Conservation (phyloP, 2,329 filamentous ascomycete genomes). For the Huntiella moniliformis region DNA sequence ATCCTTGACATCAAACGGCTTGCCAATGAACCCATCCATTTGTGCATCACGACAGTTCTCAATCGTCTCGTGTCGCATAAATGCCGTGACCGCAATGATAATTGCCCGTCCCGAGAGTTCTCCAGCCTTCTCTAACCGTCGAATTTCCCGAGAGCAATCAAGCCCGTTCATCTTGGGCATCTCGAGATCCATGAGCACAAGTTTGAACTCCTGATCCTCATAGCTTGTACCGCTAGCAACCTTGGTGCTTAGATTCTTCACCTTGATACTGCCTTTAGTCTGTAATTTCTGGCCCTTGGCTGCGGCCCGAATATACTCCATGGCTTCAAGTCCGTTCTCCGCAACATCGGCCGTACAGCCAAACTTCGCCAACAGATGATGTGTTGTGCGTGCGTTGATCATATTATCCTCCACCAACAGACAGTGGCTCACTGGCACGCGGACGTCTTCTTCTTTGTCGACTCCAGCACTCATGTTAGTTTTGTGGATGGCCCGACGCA, state of each 20-base stretch:
- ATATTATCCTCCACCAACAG: conserved; percentile 50
- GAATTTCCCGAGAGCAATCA: conserved; percentile 50
- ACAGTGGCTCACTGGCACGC: conserved; percentile 10
- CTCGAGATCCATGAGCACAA: conserved; percentile 65
- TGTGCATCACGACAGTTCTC: conserved; percentile 2
- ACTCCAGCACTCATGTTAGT: too few species aligned
- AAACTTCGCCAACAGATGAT: conserved; percentile 39
- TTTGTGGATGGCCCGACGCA: too few species aligned
- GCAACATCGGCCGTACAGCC: conserved; percentile 44
- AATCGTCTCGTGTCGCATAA: conserved; percentile 37
- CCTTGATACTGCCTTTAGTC: conserved; percentile 20
- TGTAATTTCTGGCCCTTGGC: conserved; percentile 35
- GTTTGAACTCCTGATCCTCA: conserved; percentile 29
- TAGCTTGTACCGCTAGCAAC: too few species aligned
- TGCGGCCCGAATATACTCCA: conserved; percentile 37
- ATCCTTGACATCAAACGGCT: conserved; percentile 61
- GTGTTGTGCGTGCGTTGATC: conserved; percentile 46
- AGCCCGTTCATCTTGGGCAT: conserved; percentile 75
- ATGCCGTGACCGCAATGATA: conserved; percentile 69
- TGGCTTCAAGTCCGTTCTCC: conserved; percentile 44
- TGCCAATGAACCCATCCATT: conserved; percentile 57
- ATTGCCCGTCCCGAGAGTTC: conserved; percentile 48
- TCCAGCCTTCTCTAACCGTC: conserved; percentile 44
- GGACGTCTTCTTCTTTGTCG: too few species aligned
- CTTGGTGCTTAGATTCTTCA: too few species aligned